Evolutionary conservation across 2,329 filamentous ascomycete genomes (phyloP), one percentile per base, ranked within the genome.

Genomic region (Aspergillus sp.): DNA sequence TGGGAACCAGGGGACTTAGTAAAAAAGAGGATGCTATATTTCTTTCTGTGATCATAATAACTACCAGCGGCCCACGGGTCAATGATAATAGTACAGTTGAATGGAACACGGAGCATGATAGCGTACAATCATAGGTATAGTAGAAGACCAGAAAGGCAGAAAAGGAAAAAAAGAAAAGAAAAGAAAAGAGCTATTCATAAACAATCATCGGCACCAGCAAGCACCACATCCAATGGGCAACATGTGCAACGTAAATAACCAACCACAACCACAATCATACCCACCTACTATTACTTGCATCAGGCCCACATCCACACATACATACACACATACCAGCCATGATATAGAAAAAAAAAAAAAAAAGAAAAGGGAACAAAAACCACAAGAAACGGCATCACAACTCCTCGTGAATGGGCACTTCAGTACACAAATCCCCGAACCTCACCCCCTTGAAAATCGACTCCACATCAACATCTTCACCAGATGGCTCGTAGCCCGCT

Each of bases 391-490:
- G 8, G n/a, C 5, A 47, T 57, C 5, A 49, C 13, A 39, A 4
- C 6, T 32, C n/a, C n/a, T 36, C 42, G 3, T 25, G 32, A 13
- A 47, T 23, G 5, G 42, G 21, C 17, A 52, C 30, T 23, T 17
- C n/a, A 8, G 48, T 30, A 7, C 59, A 61, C 56, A 27, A 8
- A 76, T 92, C 85, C 19, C 87, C 85, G 76, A 96, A 96, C 63
- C 96, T 78, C 32, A 96, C 84, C 2, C 90, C 90, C 76, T 88
- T 87, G 66, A 96, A 84, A 30, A 95, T 85, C 8, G 81, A 55
- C 17, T 55, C 50, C 11, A 41, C 8, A 15, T 53, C 53, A 15
- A 17, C n/a, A 25, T 47, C 53, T 5, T 39, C n/a, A 5, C 19
- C n/a, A 8, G 25, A 30, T 32, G 47, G 83, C 79, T 94, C 91